Evolutionary conservation across 345 rosid genomes (phyloP), one percentile per base, ranked within the genome.

Genomic region (Populus davidiana): DNA sequence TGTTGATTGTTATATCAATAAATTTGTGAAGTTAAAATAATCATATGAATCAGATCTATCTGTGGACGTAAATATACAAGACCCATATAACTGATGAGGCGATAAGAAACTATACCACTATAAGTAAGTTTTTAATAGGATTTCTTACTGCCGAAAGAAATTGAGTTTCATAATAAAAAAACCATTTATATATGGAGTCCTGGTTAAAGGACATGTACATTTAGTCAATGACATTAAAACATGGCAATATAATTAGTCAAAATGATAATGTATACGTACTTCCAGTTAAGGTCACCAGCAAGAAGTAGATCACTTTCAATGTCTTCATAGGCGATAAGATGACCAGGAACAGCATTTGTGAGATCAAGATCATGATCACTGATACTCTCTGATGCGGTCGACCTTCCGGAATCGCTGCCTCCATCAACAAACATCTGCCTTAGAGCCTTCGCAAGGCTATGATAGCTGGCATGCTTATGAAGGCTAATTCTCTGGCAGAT

Each of bases 241-340:
- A 27, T 63, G 67, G 61, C 10, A 18, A 52, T 61, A 6, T 8
- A 62, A 11, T 25, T 12, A 67, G 36, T 35, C 11, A 56, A 52
- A 54, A 67, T 9, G 12, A 67, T 13, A n/a, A 33, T 38, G 10
- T 31, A 69, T 56, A 56, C 86, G 54, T 91, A 94, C 98, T 90
- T 94, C 97, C 98, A 94, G 35, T 79, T 84, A 65, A 94, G 98
- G 82, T 94, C 98, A 56, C 98, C 98, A 7, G 93, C 98, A 16
- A 94, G 97, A 71, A 94, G 98, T 21, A 94, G 94, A 85, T 94
- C 98, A 63, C 91, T 90, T 84, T 94, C 98, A 82, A 90, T 89
- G 80, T 94, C 98, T 86, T 94, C 97, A 70, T 94, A 94, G 63
- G 96, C 97, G 70, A 94, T 72, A 61, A 91, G 87, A 78, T 94